phyloP scores from a whole-genome alignment of 106 monocot species.

The Cymbidium sinense region DNA sequence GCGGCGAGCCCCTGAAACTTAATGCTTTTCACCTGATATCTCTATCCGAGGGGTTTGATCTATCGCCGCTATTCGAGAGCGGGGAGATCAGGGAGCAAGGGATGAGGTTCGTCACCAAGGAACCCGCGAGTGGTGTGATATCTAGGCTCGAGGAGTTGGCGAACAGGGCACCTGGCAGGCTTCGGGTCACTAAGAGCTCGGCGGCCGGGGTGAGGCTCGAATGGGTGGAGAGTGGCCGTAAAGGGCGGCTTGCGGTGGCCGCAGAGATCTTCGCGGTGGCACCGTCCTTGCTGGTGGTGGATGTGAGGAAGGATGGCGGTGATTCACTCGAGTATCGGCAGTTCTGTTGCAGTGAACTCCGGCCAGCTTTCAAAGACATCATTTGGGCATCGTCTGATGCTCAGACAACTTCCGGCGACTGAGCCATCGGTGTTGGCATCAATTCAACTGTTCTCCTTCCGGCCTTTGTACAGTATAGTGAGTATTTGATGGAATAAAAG shows the following conservation, averaged over 20 bases:
- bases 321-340: slow-evolving; percentile 45
- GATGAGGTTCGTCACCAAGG: slow-evolving; percentile 43
- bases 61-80: slow-evolving; percentile 47
- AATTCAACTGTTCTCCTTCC: too few species aligned
- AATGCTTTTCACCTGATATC: slow-evolving; percentile 73
- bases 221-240: slow-evolving; percentile 25
- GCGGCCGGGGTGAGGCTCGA: slow-evolving; percentile 29
- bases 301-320: slow-evolving; percentile 37
- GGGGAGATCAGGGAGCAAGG: slow-evolving; percentile 15
- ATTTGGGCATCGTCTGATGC: slow-evolving; percentile 32
- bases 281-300: slow-evolving; percentile 41
- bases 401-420: not conserved
- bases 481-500: too few species aligned
- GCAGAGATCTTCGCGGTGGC: slow-evolving; percentile 41
- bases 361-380: slow-evolving; percentile 64
- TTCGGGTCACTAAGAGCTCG: slow-evolving; percentile 19
- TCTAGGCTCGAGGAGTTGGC: slow-evolving; percentile 35
- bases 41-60: slow-evolving; percentile 49
- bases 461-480: too few species aligned
- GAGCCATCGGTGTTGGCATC: too few species aligned
- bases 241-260: slow-evolving; percentile 15
- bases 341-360: slow-evolving; percentile 56
- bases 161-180: slow-evolving; percentile 13
- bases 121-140: slow-evolving; percentile 38
- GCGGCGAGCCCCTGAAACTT: slow-evolving; percentile 23